phyloP scores from a whole-genome alignment of 73 alveolate species.

The Symbiodinium natans region DNA sequence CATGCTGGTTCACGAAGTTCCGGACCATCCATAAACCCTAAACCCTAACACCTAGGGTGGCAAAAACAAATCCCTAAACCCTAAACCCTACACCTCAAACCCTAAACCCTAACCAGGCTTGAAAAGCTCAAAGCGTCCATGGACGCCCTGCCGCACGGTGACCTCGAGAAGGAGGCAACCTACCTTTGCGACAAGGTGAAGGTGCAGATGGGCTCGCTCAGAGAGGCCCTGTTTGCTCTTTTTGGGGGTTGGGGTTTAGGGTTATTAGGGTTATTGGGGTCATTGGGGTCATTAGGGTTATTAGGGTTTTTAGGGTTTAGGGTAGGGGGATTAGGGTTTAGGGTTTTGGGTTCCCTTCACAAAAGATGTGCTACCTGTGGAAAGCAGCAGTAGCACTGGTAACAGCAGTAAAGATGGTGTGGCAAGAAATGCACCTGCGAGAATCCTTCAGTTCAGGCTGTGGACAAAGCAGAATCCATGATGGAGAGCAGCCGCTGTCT shows the following conservation, averaged over 20 bases:
- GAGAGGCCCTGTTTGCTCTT: slow-evolving; percentile 46
- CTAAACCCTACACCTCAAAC: too few species aligned
- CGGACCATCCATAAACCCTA: too few species aligned
- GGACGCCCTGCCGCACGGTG: slow-evolving; percentile 61
- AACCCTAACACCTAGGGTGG: too few species aligned
- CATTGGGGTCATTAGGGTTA: background rate
- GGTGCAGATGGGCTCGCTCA: slow-evolving; percentile 41
- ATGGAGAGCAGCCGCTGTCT: slow-evolving; percentile 47
- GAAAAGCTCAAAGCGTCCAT: slow-evolving; percentile 44
- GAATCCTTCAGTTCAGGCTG: slow-evolving; percentile 33
- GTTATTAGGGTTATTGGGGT: background rate
- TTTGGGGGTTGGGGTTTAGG: background rate
- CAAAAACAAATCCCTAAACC: too few species aligned
- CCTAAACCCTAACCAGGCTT: too few species aligned
- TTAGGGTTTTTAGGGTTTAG: background rate
- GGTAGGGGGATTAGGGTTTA: background rate
- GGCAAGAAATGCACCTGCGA: too few species aligned
- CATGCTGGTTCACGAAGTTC: too few species aligned
- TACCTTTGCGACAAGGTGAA: slow-evolving; percentile 71
- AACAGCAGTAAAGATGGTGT: too few species aligned
- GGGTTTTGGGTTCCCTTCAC: background rate
- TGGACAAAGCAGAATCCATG: slow-evolving; percentile 47
- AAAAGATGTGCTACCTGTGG: too few species aligned
- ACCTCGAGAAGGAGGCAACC: slow-evolving; percentile 50
- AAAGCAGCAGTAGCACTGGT: too few species aligned